Percentiles rank a stretch among this genome's conserved stretches.
Evolutionary conservation across 2,329 filamentous ascomycete species (phyloP).

Genomic region (Paramyrothecium roridum): DNA sequence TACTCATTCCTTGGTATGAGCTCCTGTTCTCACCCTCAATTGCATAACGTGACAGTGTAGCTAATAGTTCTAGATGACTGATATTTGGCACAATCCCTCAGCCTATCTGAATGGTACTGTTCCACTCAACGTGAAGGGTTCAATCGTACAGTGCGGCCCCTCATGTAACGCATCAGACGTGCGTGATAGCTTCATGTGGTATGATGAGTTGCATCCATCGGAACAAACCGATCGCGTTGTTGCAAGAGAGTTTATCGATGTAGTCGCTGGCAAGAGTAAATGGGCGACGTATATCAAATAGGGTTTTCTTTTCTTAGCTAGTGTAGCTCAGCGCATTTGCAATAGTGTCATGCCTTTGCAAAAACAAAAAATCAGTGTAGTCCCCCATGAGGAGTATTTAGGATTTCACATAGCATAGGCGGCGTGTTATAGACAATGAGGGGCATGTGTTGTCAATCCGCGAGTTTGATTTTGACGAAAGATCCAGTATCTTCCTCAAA

Average conservation of each 20-base stretch:
- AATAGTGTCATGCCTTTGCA: too few relatives aligned
- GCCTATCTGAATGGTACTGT: background rate
- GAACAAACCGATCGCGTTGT: conserved; percentile 1
- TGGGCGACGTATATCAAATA: conserved; percentile 1
- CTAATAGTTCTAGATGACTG: background rate
- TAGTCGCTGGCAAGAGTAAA: background rate
- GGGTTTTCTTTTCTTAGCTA: too few relatives aligned
- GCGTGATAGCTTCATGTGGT: conserved; percentile 3
- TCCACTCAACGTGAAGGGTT: background rate
- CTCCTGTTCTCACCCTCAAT: background rate
- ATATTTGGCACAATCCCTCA: conserved; percentile 1
- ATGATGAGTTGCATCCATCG: conserved; percentile 2
- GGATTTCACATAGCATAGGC: too few relatives aligned
- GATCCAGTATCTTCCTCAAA: too few relatives aligned
- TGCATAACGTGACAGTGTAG: background rate
- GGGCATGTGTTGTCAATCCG: too few relatives aligned
- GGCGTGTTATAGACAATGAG: too few relatives aligned
- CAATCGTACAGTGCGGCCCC: background rate
- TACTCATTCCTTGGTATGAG: background rate
- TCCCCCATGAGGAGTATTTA: too few relatives aligned
- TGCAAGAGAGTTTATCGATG: conserved; percentile 1
- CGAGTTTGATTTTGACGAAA: too few relatives aligned
- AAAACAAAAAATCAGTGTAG: too few relatives aligned
- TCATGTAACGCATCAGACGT: background rate
- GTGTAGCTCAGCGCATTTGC: too few relatives aligned